Evolutionary conservation across 2,329 filamentous ascomycete species (phyloP).

Genomic region (Acrodontium crateriforme): DNA sequence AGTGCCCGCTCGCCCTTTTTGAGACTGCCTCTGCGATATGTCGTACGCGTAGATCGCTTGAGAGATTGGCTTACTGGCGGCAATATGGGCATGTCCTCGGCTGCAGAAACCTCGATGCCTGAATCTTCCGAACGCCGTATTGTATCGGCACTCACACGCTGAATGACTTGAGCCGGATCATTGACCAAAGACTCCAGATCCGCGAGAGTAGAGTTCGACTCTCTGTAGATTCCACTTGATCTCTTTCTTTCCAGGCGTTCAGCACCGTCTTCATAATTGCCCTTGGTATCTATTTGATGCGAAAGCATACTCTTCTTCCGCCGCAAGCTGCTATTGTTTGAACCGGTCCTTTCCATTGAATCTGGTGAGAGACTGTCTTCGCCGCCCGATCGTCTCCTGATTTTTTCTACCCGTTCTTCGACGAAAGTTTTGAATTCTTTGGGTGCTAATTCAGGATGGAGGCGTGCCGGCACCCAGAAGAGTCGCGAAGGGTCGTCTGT

Average conservation of each 20-base stretch:
- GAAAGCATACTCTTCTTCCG: constrained; percentile 96
- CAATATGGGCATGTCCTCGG: constrained; percentile 74
- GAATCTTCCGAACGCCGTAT: constrained; percentile 22
- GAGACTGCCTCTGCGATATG: constrained; percentile 78
- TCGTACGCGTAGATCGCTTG: constrained; percentile 80
- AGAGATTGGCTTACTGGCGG: constrained; percentile 65
- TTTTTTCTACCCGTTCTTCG: constrained; percentile 81
- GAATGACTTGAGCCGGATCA: constrained; percentile 58
- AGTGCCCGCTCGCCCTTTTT: constrained; percentile 62
- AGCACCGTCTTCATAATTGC: constrained; percentile 69
- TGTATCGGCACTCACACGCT: constrained; percentile 49
- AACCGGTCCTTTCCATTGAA: constrained; percentile 40
- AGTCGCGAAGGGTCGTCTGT: constrained; percentile 80
- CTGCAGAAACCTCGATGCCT: constrained; percentile 24
- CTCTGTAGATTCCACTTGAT: constrained; percentile 37
- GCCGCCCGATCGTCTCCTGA: constrained; percentile 67
- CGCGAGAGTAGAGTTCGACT: constrained; percentile 43
- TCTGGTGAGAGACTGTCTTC: constrained; percentile 48
- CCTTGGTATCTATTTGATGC: constrained; percentile 67
- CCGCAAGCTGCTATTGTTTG: constrained; percentile 48
- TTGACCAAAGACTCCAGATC: constrained; percentile 70
- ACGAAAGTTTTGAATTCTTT: constrained; percentile 95
- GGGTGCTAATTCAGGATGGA: constrained; percentile 89
- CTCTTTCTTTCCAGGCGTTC: constrained; percentile 63
- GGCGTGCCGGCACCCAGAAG: constrained; percentile 88